A percentile compares a stretch with the other conserved stretches of the same genome.
Evolutionary conservation across 192 early-diverging fungal genomes (phyloP).

Genomic region (Jimgerdemannia flammicorona): DNA sequence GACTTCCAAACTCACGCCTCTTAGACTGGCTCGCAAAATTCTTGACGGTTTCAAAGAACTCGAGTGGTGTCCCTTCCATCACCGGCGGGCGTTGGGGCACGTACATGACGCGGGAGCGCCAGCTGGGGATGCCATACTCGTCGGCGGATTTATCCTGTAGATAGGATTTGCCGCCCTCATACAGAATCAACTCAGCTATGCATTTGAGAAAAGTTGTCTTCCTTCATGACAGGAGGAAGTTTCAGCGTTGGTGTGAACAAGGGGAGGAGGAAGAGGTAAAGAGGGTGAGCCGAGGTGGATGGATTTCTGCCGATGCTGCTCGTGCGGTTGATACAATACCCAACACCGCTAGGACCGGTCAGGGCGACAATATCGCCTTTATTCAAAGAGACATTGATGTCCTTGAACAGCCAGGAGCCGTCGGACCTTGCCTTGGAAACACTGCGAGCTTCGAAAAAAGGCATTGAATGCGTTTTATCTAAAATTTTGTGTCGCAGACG

Average conservation of each 20-base stretch:
- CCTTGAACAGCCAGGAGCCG: constrained; percentile 50
- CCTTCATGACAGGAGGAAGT: constrained; percentile 36
- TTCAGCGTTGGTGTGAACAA: too few relatives aligned
- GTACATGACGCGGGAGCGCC: constrained; percentile 80
- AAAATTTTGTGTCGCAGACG: too few relatives aligned
- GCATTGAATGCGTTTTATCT: neutral
- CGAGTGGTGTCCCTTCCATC: constrained; percentile 68
- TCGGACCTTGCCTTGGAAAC: constrained; percentile 37
- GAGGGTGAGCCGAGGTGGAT: too few relatives aligned
- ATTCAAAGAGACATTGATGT: constrained; percentile 50
- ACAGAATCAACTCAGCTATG: constrained; percentile 67
- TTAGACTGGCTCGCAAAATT: constrained; percentile 45
- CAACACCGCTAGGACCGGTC: constrained; percentile 69
- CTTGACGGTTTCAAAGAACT: constrained; percentile 57
- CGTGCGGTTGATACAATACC: too few relatives aligned
- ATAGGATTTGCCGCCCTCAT: constrained; percentile 54
- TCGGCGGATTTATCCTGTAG: constrained; percentile 49
- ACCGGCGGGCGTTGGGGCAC: constrained; percentile 78
- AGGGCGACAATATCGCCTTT: constrained; percentile 55
- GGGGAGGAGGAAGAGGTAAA: neutral
- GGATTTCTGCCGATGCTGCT: too few relatives aligned
- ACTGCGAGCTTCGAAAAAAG: constrained; percentile 28
- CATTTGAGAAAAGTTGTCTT: constrained; percentile 86
- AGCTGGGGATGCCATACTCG: constrained; percentile 61
- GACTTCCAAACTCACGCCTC: too few relatives aligned